Evolutionary conservation across 2,329 filamentous ascomycete genomes (phyloP).

Genomic region (Venturia carpophila): DNA sequence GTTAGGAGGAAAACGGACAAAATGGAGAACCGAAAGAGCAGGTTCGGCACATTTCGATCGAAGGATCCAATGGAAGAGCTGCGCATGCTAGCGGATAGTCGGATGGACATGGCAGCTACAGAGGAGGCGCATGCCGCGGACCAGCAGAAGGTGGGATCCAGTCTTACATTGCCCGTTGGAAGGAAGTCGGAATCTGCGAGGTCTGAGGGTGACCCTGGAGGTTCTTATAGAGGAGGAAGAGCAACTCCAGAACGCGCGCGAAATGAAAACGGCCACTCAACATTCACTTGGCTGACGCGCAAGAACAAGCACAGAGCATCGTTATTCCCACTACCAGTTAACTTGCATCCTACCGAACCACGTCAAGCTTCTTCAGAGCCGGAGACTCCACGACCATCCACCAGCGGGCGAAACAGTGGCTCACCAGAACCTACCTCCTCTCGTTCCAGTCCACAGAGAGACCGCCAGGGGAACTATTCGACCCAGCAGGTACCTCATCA

Average conservation of each 20-base stretch:
- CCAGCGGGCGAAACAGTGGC: constrained; percentile 21
- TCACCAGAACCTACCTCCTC: constrained; percentile 21
- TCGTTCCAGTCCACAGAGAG: constrained; percentile 20
- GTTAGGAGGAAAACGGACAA: constrained; percentile 12
- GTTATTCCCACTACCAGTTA: constrained; percentile 71
- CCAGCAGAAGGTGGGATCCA: constrained; percentile 34
- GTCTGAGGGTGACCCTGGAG: constrained; percentile 62
- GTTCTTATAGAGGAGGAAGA: constrained; percentile 44
- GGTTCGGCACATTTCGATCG: constrained; percentile 17
- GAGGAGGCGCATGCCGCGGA: constrained; percentile 1
- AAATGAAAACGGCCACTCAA: constrained; percentile 44
- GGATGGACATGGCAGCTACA: constrained; percentile 22
- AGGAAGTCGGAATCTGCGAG: constrained; percentile 79
- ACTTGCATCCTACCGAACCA: constrained; percentile 12
- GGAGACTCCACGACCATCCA: constrained; percentile 31
- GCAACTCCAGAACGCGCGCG: constrained; percentile 57
- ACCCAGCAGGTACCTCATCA: constrained; percentile 1
- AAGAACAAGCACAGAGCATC: constrained; percentile 67
- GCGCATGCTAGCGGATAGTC: constrained; percentile 49
- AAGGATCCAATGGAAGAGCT: constrained; percentile 16
- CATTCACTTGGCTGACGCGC: constrained; percentile 74
- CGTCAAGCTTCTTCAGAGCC: constrained; percentile 23
- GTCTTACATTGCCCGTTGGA: constrained; percentile 55
- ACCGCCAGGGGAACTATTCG: neutral
- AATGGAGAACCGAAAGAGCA: constrained; percentile 15